phyloP scores from a whole-genome alignment of 257 asterid species.

The Cruciata laevipes region DNA sequence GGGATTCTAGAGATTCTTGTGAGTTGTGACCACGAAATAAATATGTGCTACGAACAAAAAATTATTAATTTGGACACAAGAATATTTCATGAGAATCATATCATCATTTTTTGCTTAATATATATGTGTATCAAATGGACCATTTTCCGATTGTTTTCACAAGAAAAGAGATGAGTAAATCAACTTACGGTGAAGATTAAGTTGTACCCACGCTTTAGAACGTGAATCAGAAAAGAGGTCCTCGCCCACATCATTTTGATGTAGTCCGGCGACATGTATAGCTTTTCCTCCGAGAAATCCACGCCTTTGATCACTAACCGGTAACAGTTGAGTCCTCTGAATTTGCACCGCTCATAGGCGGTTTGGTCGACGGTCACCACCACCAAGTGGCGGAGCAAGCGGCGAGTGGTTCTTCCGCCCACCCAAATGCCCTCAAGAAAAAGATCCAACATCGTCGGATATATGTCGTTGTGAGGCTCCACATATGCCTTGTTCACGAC shows the following conservation, averaged over 20 bases:
- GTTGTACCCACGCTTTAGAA: slow-evolving; percentile 53
- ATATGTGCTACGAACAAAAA: too few relatives aligned
- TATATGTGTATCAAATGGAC: too few relatives aligned
- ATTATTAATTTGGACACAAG: too few relatives aligned
- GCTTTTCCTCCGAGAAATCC: slow-evolving; percentile 45
- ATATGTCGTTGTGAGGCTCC: slow-evolving; percentile 32
- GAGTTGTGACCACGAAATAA: too few relatives aligned
- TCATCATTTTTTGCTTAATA: too few relatives aligned
- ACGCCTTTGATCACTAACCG: slow-evolving; percentile 26
- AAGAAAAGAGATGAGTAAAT: too few relatives aligned
- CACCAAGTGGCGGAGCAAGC: slow-evolving; percentile 38
- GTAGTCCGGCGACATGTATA: slow-evolving; percentile 55
- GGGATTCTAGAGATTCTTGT: too few relatives aligned
- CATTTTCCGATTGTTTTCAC: not conserved
- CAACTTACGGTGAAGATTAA: slow-evolving; percentile 66
- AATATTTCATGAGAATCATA: too few relatives aligned
- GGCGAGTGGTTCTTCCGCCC: slow-evolving; percentile 41
- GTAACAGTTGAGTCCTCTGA: slow-evolving; percentile 56
- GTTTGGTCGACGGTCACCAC: slow-evolving; percentile 58
- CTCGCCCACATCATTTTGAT: slow-evolving; percentile 89
- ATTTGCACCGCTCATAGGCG: slow-evolving; percentile 55
- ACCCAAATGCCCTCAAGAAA: slow-evolving; percentile 78
- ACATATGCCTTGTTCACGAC: slow-evolving; percentile 61
- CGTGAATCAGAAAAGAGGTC: slow-evolving; percentile 45
- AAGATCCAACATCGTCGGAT: slow-evolving; percentile 63